phyloP scores from a whole-genome alignment of 2,329 filamentous ascomycete species.

The Colletotrichum karsti region DNA sequence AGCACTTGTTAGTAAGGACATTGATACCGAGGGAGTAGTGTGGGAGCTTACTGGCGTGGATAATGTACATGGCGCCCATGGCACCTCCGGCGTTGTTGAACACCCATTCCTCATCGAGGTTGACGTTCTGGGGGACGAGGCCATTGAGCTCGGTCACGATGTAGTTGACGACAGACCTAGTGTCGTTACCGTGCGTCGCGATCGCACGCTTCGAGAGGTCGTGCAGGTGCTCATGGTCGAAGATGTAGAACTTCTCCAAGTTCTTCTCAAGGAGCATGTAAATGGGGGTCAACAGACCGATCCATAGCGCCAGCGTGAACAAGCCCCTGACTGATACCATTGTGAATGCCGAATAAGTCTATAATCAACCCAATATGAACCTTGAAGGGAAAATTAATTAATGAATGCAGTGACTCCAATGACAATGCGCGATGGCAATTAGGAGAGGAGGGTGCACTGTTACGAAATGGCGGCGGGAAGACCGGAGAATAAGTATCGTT shows the following conservation, averaged over 20 bases:
- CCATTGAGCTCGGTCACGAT: slow-evolving; percentile 74
- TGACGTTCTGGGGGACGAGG: slow-evolving; percentile 65
- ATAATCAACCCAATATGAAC: not conserved
- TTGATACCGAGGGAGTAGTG: not conserved
- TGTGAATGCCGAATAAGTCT: not conserved
- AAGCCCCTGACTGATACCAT: slow-evolving; percentile 44
- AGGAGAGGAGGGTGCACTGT: not conserved
- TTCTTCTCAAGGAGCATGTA: slow-evolving; percentile 66
- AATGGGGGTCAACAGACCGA: slow-evolving; percentile 62
- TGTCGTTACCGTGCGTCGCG: slow-evolving; percentile 77
- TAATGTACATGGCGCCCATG: slow-evolving; percentile 92
- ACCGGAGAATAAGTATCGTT: slow-evolving; percentile 2
- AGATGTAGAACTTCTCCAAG: slow-evolving; percentile 77
- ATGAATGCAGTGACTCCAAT: slow-evolving; percentile 3
- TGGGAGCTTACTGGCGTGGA: slow-evolving; percentile 77
- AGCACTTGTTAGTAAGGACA: not conserved
- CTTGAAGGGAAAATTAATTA: not conserved
- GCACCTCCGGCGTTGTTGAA: slow-evolving; percentile 93
- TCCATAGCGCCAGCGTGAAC: slow-evolving; percentile 59
- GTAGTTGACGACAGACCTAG: slow-evolving; percentile 70
- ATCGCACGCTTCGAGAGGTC: slow-evolving; percentile 74
- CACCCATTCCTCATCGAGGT: slow-evolving; percentile 82
- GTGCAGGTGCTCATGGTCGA: slow-evolving; percentile 74
- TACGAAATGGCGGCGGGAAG: not conserved
- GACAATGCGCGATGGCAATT: not conserved